phyloP scores from a whole-genome alignment of 129 eudicot genomes.

The Centrapalus pauciflorus region DNA sequence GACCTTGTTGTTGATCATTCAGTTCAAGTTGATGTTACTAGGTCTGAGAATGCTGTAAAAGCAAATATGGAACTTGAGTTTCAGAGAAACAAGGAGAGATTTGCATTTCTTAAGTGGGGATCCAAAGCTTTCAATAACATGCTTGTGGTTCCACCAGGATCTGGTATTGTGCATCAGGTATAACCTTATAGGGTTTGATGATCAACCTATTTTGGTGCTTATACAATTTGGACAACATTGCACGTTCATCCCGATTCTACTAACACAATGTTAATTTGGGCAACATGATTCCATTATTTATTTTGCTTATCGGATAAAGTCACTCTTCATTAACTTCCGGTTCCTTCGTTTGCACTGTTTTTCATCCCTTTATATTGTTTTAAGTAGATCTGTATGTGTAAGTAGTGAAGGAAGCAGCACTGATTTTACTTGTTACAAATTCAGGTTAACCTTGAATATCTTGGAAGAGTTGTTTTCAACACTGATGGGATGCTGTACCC shows the following conservation, averaged over 20 bases:
- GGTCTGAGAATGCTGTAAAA: conserved; percentile 93
- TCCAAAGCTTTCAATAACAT: conserved; percentile 95
- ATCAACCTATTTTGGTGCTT: not conserved
- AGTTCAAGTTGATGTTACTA: conserved; percentile 92
- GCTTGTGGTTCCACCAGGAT: conserved; percentile 99
- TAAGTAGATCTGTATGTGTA: not conserved
- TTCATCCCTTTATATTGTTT: not conserved
- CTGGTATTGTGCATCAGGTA: conserved; percentile 99
- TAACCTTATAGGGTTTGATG: not conserved
- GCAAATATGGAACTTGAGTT: conserved; percentile 94
- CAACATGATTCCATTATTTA: not conserved
- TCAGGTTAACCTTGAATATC: conserved; percentile 96
- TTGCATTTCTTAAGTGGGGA: conserved; percentile 96
- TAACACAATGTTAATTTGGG: not conserved
- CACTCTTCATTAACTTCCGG: not conserved
- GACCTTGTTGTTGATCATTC: conserved; percentile 98
- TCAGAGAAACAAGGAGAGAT: conserved; percentile 90
- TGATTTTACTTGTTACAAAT: not conserved
- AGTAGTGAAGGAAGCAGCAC: conserved; percentile 1
- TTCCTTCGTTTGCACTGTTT: not conserved
- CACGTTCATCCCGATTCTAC: not conserved
- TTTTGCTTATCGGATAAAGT: not conserved
- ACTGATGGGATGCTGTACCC: conserved; percentile 84
- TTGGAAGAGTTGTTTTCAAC: conserved; percentile 96
- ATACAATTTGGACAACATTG: not conserved